These are phyloP conservation scores for Lyophyllum semitale DNA, from an alignment of 768 basidiomycete genomes.

Conservation along the genomic window DNA sequence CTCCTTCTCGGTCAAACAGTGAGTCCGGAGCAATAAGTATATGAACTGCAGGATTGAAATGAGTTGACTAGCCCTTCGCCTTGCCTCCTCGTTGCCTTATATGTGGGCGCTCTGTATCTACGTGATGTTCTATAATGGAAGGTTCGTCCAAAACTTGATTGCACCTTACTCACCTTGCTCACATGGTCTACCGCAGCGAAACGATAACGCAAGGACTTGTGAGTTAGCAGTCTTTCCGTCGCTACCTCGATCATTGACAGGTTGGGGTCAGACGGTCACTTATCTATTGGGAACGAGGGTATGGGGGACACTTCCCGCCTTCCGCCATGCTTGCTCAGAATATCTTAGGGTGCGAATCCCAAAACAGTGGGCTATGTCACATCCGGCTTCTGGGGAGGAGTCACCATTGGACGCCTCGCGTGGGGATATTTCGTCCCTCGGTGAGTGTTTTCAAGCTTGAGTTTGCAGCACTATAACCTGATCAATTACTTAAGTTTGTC, in stretches of 20 bases:
- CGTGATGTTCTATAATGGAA: conserved; percentile 47
- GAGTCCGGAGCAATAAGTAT: background rate
- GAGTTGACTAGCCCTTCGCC: conserved; percentile 34
- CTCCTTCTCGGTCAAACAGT: conserved; percentile 10
- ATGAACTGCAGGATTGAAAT: background rate
- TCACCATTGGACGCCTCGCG: conserved; percentile 46
- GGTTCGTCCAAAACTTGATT: conserved; percentile 38
- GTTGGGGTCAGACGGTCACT: conserved; percentile 47
- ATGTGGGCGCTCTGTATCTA: conserved; percentile 52
- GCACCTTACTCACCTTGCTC: background rate
- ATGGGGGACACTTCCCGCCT: conserved; percentile 13
- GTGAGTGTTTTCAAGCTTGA: conserved; percentile 26
- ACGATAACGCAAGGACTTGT: conserved; percentile 56
- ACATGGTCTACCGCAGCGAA: conserved; percentile 33
- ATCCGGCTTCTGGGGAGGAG: conserved; percentile 61
- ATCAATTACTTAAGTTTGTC: conserved; percentile 31
- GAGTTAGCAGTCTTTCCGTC: conserved; percentile 19
- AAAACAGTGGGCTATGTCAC: conserved; percentile 58
- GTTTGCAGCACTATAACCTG: background rate
- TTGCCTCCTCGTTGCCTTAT: conserved; percentile 39
- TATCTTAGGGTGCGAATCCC: conserved; percentile 42
- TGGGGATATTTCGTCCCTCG: conserved; percentile 49
- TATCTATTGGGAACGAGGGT: conserved; percentile 51
- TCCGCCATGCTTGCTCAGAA: background rate
- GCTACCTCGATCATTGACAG: conserved; percentile 6